Conservation (phyloP, 192 early-diverging fungal species). For the Rhizophagus sp. region DNA sequence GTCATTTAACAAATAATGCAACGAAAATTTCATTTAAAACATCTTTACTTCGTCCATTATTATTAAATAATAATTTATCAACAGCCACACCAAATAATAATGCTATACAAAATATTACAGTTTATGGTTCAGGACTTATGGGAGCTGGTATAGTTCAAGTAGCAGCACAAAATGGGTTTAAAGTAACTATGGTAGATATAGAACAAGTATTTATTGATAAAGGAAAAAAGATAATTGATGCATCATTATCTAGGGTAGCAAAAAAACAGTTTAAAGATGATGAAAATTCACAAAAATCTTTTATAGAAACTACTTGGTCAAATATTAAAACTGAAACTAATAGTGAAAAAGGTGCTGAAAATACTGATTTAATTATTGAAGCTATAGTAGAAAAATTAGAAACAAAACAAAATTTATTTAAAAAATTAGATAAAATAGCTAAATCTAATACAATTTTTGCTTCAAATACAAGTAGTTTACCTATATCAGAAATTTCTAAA, state of each 20-base stretch:
- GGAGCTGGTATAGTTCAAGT: conserved; percentile 89
- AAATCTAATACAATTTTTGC: conserved; percentile 77
- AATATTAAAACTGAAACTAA: conserved; percentile 71
- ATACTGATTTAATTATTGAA: conserved; percentile 87
- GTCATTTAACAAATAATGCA: background rate
- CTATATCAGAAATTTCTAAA: conserved; percentile 81
- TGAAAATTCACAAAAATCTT: conserved; percentile 55
- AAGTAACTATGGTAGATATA: conserved; percentile 88
- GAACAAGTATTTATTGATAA: conserved; percentile 69
- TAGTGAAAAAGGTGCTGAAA: conserved; percentile 55
- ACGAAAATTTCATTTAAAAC: background rate
- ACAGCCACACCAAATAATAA: conserved; percentile 30
- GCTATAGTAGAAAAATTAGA: conserved; percentile 94
- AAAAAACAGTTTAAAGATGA: conserved; percentile 86
- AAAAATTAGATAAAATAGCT: conserved; percentile 67
- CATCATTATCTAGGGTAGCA: conserved; percentile 86
- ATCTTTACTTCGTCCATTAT: background rate
- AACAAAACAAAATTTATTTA: conserved; percentile 84
- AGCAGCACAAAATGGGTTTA: conserved; percentile 74
- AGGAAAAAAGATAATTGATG: conserved; percentile 78
- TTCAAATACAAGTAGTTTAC: conserved; percentile 92
- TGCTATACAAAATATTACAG: conserved; percentile 71
- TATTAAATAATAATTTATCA: conserved; percentile 29
- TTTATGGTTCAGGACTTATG: conserved; percentile 88
- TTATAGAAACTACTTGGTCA: conserved; percentile 70